Conservation (phyloP, 2,329 filamentous ascomycete species). For the Zymoseptoria pseudotritici region DNA sequence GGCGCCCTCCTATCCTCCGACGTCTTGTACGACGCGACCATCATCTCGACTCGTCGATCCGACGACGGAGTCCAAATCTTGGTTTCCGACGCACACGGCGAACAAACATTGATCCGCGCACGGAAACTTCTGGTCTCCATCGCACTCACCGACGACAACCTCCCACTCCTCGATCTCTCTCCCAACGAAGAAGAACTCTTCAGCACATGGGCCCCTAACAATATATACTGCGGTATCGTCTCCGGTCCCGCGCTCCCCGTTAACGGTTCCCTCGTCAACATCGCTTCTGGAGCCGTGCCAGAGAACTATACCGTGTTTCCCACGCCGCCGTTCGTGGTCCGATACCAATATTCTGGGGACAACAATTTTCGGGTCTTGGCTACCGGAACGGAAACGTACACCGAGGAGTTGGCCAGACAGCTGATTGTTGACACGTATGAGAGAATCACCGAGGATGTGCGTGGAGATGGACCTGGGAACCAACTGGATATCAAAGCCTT, state of each 20-base stretch:
- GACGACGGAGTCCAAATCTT: too few species aligned
- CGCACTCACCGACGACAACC: neutral
- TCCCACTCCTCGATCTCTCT: neutral
- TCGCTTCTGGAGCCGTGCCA: neutral
- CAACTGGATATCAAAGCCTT: neutral
- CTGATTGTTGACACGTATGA: neutral
- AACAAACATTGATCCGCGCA: neutral
- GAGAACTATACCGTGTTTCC: neutral
- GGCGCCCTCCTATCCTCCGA: too few species aligned
- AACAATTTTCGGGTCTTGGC: neutral
- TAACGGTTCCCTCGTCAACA: neutral
- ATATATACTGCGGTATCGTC: neutral
- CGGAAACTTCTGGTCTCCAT: neutral
- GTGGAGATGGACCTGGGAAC: neutral
- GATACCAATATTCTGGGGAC: neutral
- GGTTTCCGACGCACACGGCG: neutral
- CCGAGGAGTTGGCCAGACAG: neutral
- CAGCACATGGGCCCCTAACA: neutral
- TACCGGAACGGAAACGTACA: neutral
- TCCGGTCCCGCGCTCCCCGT: neutral
- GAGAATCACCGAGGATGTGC: neutral
- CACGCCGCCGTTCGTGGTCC: neutral
- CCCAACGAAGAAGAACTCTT: neutral
- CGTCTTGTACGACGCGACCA: too few species aligned
- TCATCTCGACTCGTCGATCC: too few species aligned